phyloP scores from a whole-genome alignment of 495 filamentous ascomycete species.

The Penicillium ochrochloron region DNA sequence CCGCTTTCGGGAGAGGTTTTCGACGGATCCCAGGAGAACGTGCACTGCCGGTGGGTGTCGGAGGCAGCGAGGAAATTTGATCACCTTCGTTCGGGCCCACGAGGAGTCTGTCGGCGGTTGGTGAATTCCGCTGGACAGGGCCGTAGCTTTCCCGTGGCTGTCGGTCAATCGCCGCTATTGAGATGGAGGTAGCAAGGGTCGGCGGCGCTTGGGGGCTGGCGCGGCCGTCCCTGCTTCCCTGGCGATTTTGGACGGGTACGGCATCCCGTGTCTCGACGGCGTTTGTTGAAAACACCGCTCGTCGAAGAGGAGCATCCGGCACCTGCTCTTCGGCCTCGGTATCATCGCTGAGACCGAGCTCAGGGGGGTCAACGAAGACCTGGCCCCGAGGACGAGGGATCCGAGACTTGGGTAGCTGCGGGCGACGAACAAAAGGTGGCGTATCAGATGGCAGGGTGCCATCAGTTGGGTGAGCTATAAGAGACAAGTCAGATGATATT shows the following conservation, averaged over 20 bases:
- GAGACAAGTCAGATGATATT: not conserved
- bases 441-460: not conserved
- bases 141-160: constrained; percentile 1
- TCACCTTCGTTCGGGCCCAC: not conserved
- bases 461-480: not conserved
- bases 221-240: not conserved
- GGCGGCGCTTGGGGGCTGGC: not conserved
- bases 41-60: no score
- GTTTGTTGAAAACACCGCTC: not conserved
- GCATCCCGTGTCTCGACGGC: not conserved
- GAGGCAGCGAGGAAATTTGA: not conserved
- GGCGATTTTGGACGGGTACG: not conserved
- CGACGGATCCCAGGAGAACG: not conserved
- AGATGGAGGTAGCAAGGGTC: not conserved
- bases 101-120: not conserved
- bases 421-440: not conserved
- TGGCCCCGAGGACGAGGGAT: constrained; percentile 1
- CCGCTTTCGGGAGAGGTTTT: not conserved
- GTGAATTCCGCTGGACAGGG: not conserved
- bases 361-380: not conserved
- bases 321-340: constrained; percentile 1
- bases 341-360: not conserved
- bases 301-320: not conserved
- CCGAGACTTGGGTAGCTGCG: not conserved
- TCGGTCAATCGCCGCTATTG: not conserved